Evolutionary conservation across 2,329 filamentous ascomycete genomes (phyloP), one percentile per base, ranked within the genome.

Genomic region (Fusarium sambucinum): DNA sequence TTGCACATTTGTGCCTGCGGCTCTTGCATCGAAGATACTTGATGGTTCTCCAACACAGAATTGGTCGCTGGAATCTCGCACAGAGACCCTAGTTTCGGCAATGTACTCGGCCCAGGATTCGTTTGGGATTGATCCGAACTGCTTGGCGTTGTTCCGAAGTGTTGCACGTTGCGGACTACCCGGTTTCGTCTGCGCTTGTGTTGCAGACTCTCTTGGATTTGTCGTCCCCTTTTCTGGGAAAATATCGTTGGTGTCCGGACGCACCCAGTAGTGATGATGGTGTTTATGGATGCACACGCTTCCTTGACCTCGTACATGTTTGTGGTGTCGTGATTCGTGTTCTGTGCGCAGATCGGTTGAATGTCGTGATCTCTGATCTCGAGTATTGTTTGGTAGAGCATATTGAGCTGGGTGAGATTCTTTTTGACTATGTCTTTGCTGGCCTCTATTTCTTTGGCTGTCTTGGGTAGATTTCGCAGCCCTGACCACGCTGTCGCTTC

Each of bases 191-290:
- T 57, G 32, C 53, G 56, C 29, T 55, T 61, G 64, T 55, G 40
- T 30, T 33, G 56, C 35, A 58, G n/a, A 19, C 46, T 45, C 44
- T 35, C 25, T 40, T 25, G 40, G 19, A 11, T 40, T 19, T 16
- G 42, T 29, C 51, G 37, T 8, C 17, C 37, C 44, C 32, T 58
- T 21, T 55, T 56, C 25, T 25, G 65, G 58, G 16, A 73, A 56
- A 46, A 67, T 55, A 10, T 71, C 55, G 61, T 74, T 63, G 19
- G 45, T 55, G 21, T 59, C 74, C 37, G 81, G 78, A 58, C 79
- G 78, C 66, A 83, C 64, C 86, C 86, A 88, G 80, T 88, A 89
- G 78, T 89, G 86, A 75, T 89, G 86, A 71, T 89, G 86, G 71
- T 89, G 87, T 67, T 83, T 86, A 74, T 89, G 86, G 59, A 87